Evolutionary conservation across 2,329 filamentous ascomycete species (phyloP).

Genomic region (Neonectria sp.): DNA sequence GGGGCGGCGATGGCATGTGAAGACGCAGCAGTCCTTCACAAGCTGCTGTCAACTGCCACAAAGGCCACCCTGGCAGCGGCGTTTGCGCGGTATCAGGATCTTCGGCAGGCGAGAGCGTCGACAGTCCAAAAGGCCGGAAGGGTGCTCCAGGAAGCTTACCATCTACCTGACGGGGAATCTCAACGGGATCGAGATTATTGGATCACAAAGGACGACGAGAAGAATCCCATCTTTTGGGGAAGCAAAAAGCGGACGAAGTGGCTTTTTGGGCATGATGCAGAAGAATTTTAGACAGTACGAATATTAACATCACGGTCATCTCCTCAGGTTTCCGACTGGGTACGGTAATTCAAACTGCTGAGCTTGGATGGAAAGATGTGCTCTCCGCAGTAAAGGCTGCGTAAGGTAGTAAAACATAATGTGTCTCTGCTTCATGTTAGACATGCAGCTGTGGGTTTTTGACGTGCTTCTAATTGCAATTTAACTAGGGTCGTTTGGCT

Average conservation of each 20-base stretch:
- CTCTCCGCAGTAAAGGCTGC: too few species aligned
- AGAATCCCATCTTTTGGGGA: constrained; percentile 35
- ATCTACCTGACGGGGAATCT: constrained; percentile 72
- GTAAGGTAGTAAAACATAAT: too few species aligned
- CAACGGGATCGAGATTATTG: constrained; percentile 65
- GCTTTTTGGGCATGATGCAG: constrained; percentile 33
- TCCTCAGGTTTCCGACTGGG: too few species aligned
- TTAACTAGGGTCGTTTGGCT: too few species aligned
- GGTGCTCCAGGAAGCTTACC: constrained; percentile 61
- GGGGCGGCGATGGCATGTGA: constrained; percentile 60
- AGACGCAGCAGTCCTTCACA: constrained; percentile 53
- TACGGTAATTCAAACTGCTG: too few species aligned
- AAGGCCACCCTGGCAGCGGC: not conserved
- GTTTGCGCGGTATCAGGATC: constrained; percentile 1
- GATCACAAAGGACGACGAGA: constrained; percentile 26
- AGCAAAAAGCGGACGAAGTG: constrained; percentile 28
- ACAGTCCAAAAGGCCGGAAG: constrained; percentile 39
- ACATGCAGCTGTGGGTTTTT: too few species aligned
- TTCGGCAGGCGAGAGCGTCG: constrained; percentile 37
- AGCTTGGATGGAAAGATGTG: too few species aligned
- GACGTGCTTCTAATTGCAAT: too few species aligned
- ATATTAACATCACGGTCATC: too few species aligned
- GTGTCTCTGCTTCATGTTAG: too few species aligned
- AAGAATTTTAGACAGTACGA: not conserved
- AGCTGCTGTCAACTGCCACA: not conserved